Conservation (phyloP, 1,284 basidiomycete species). For the Athelia sp. region DNA sequence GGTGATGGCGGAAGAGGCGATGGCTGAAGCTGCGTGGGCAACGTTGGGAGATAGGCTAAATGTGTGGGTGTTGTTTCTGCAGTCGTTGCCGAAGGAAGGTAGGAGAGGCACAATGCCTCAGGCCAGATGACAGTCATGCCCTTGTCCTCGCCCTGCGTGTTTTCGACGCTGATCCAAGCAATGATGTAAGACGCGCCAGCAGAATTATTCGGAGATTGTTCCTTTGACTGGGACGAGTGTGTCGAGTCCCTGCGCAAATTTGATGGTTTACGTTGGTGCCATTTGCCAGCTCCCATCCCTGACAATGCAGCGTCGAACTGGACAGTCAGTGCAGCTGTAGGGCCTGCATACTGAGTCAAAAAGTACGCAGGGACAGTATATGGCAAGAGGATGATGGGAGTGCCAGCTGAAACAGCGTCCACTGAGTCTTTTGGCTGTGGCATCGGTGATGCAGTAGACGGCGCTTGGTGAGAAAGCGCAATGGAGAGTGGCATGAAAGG, state of each 20-base stretch:
- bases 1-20: constrained; percentile 38
- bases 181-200: constrained; percentile 46
- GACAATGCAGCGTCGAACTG: constrained; percentile 58
- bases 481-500: constrained; percentile 40
- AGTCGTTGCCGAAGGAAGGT: constrained; percentile 33
- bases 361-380: constrained; percentile 70
- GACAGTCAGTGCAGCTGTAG: constrained; percentile 51
- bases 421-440: constrained; percentile 20
- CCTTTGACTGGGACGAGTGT: constrained; percentile 10
- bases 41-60: constrained; percentile 53
- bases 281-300: constrained; percentile 54
- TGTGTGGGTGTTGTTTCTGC: constrained; percentile 32
- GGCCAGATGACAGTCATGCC: constrained; percentile 73
- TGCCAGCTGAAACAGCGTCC: too few species aligned
- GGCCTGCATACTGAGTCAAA: constrained; percentile 57
- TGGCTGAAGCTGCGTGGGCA: constrained; percentile 61
- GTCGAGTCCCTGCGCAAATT: constrained; percentile 13
- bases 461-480: constrained; percentile 25
- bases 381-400: constrained; percentile 63
- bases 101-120: constrained; percentile 49
- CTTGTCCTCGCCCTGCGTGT: constrained; percentile 72
- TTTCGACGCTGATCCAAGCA: constrained; percentile 69
- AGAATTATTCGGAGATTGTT: neutral
- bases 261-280: constrained; percentile 26
- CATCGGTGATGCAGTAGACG: too few species aligned